These are phyloP conservation scores for Microcyclospora pomicola DNA, from an alignment of 2,329 filamentous ascomycete genomes.

Conservation along the genomic window DNA sequence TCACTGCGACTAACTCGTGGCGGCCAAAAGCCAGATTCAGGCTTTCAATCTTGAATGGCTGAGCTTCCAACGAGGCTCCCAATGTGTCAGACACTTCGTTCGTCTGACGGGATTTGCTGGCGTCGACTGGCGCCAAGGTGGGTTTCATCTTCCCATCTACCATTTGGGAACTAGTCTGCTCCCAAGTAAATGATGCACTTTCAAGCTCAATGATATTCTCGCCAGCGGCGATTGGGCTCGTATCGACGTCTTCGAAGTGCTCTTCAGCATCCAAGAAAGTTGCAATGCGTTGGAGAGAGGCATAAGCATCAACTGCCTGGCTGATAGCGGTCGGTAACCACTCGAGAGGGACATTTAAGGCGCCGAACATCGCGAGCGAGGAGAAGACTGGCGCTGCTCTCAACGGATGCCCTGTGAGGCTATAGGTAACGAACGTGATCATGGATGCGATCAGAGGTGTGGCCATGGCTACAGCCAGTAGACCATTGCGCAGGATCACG, in stretches of 20 bases:
- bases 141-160: constrained; percentile 24
- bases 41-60: constrained; percentile 48
- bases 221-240: constrained; percentile 40
- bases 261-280: constrained; percentile 83
- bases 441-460: constrained; percentile 91
- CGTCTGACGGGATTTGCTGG: constrained; percentile 25
- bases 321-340: constrained; percentile 77
- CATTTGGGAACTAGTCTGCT: constrained; percentile 45
- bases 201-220: constrained; percentile 52
- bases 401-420: constrained; percentile 50
- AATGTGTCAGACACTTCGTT: constrained; percentile 30
- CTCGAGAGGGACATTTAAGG: constrained; percentile 78
- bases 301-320: constrained; percentile 78
- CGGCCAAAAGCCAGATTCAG: constrained; percentile 51
- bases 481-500: constrained; percentile 68
- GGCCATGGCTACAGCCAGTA: constrained; percentile 71
- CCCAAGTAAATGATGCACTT: constrained; percentile 76
- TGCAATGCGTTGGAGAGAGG: constrained; percentile 71
- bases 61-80: constrained; percentile 28
- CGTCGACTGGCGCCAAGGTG: constrained; percentile 17
- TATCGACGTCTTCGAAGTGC: constrained; percentile 57
- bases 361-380: constrained; percentile 85
- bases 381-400: constrained; percentile 75
- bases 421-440: constrained; percentile 77
- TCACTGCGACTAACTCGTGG: constrained; percentile 61